Conservation (phyloP, 352 stramenopile species). For the Pythium myriotylum region DNA sequence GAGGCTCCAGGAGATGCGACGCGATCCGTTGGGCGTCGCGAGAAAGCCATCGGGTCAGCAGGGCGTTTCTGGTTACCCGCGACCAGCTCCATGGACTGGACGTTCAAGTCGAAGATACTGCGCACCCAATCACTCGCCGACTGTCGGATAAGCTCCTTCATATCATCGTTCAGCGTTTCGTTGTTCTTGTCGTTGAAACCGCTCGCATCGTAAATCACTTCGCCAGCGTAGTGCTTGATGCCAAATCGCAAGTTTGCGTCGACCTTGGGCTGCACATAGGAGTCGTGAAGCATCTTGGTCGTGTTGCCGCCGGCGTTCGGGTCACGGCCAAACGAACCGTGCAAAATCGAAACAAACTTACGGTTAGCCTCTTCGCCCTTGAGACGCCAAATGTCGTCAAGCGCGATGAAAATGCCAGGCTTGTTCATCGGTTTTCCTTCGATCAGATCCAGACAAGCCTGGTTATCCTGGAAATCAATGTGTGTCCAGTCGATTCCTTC, state of each 20-base stretch:
- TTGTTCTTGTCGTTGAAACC: constrained; percentile 99
- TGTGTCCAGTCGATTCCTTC: constrained; percentile 94
- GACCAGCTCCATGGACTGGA: constrained; percentile 86
- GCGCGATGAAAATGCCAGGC: constrained; percentile 92
- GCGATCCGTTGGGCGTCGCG: constrained; percentile 60
- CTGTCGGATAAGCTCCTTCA: constrained; percentile 92
- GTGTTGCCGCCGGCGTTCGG: constrained; percentile 46
- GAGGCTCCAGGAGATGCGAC: constrained; percentile 31
- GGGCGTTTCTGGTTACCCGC: constrained; percentile 70
- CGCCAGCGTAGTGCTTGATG: constrained; percentile 91
- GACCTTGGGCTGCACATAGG: constrained; percentile 91
- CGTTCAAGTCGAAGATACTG: constrained; percentile 84
- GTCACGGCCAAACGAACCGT: constrained; percentile 79
- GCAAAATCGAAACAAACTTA: constrained; percentile 90
- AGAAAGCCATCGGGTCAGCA: constrained; percentile 56
- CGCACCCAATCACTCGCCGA: constrained; percentile 83
- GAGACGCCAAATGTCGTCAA: constrained; percentile 96
- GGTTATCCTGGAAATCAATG: constrained; percentile 95
- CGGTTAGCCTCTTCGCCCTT: constrained; percentile 93
- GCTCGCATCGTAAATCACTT: constrained; percentile 97
- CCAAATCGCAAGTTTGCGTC: constrained; percentile 88
- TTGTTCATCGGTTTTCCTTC: constrained; percentile 90
- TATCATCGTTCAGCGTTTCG: constrained; percentile 95
- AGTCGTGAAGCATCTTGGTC: constrained; percentile 83
- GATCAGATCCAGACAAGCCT: constrained; percentile 92